phyloP scores from a whole-genome alignment of 768 basidiomycete species.

The Dictyophora rubrovolvata region DNA sequence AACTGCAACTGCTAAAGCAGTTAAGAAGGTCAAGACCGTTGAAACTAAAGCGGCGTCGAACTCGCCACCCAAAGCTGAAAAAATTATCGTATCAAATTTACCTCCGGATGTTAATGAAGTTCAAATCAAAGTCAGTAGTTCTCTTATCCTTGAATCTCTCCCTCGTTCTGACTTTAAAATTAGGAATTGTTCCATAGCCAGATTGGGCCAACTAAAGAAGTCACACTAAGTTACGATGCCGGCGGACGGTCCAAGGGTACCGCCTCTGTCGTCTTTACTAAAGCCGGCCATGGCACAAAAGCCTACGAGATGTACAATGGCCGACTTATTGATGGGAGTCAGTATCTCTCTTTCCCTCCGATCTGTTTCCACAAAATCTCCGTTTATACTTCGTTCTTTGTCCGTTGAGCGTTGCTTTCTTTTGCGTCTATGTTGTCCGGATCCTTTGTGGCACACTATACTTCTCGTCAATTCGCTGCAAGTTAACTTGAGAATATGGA shows the following conservation, averaged over 20 bases:
- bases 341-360: slow-evolving; percentile 58
- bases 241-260: slow-evolving; percentile 84
- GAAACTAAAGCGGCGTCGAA: slow-evolving; percentile 29
- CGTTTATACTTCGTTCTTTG: slow-evolving; percentile 21
- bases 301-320: slow-evolving; percentile 94
- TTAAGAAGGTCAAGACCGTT: slow-evolving; percentile 29
- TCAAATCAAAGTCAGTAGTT: slow-evolving; percentile 72
- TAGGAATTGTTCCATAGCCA: slow-evolving; percentile 92
- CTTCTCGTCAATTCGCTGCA: neutral
- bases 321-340: slow-evolving; percentile 99
- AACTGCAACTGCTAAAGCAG: slow-evolving; percentile 26
- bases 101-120: slow-evolving; percentile 87
- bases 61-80: slow-evolving; percentile 42
- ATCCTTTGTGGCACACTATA: slow-evolving; percentile 2
- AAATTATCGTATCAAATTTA: slow-evolving; percentile 94
- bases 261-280: slow-evolving; percentile 77
- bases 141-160: neutral
- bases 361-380: neutral
- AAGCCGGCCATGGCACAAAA: slow-evolving; percentile 82
- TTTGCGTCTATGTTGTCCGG: slow-evolving; percentile 1
- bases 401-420: slow-evolving; percentile 14
- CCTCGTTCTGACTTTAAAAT: neutral
- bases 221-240: slow-evolving; percentile 77
- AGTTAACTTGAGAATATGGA: neutral
- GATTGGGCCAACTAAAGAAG: slow-evolving; percentile 76